These are phyloP conservation scores for Xylaria sp. DNA, from an alignment of 2,329 filamentous ascomycete species.

Conservation along the genomic window DNA sequence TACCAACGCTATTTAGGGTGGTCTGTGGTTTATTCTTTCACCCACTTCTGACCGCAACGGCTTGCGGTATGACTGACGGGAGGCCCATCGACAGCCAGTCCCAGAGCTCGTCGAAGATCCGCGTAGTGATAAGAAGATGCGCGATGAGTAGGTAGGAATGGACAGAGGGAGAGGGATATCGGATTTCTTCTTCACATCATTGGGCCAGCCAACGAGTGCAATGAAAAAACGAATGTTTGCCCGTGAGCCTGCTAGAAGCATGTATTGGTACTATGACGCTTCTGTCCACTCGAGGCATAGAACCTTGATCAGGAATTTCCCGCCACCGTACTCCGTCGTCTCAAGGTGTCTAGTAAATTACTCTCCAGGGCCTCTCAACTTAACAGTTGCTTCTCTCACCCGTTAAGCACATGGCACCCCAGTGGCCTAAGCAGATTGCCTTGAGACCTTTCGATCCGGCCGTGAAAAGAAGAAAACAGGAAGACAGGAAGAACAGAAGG, in stretches of 20 bases:
- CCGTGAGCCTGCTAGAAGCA: slow-evolving; percentile 14
- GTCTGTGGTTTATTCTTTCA: too few species aligned
- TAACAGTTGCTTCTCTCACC: too few species aligned
- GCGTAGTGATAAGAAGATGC: slow-evolving; percentile 25
- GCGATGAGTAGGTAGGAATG: slow-evolving; percentile 25
- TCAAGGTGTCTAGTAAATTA: too few species aligned
- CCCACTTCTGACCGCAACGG: slow-evolving; percentile 25
- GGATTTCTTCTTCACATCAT: slow-evolving; percentile 24
- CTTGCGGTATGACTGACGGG: slow-evolving; percentile 27
- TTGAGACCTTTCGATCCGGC: slow-evolving; percentile 23
- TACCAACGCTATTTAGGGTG: too few species aligned
- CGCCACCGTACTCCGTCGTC: too few species aligned
- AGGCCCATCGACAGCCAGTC: slow-evolving; percentile 23
- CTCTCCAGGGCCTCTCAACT: too few species aligned
- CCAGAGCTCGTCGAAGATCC: slow-evolving; percentile 14
- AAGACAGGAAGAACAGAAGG: slow-evolving; percentile 22
- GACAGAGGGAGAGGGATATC: slow-evolving; percentile 20
- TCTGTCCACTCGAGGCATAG: too few species aligned
- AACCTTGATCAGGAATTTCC: too few species aligned
- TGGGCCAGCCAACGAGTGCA: slow-evolving; percentile 19
- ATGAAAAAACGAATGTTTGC: slow-evolving; percentile 23
- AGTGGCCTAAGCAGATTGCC: slow-evolving; percentile 19
- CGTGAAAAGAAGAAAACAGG: slow-evolving; percentile 23
- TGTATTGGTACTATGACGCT: slow-evolving; percentile 15
- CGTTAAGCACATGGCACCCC: not conserved